Evolutionary conservation across 2,329 filamentous ascomycete genomes (phyloP).

Genomic region (Pleomassaria siparia): DNA sequence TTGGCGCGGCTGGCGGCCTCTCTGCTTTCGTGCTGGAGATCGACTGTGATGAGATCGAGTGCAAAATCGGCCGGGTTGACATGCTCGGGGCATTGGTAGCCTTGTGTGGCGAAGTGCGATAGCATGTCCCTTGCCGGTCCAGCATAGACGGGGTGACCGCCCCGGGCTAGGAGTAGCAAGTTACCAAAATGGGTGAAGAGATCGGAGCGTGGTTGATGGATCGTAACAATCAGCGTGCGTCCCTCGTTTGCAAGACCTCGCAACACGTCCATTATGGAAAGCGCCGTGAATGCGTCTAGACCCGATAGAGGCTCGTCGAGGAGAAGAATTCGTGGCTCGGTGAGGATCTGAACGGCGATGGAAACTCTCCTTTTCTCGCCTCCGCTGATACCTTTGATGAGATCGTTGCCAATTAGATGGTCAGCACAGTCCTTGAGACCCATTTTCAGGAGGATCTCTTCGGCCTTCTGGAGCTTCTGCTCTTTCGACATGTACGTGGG

Average conservation of each 20-base stretch:
- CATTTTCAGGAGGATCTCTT: constrained; percentile 73
- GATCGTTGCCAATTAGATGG: constrained; percentile 70
- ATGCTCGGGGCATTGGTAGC: constrained; percentile 66
- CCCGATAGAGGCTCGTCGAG: constrained; percentile 78
- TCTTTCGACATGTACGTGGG: constrained; percentile 69
- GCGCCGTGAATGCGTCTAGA: constrained; percentile 75
- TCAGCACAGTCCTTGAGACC: constrained; percentile 78
- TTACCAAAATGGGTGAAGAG: constrained; percentile 72
- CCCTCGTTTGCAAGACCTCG: constrained; percentile 71
- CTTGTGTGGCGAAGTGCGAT: constrained; percentile 61
- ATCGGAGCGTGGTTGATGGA: constrained; percentile 75
- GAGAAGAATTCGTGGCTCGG: constrained; percentile 70
- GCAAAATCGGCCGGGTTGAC: constrained; percentile 80
- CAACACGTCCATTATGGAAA: constrained; percentile 74
- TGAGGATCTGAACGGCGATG: constrained; percentile 76
- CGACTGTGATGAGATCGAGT: constrained; percentile 74
- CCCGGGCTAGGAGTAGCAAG: constrained; percentile 69
- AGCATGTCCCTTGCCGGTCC: constrained; percentile 67
- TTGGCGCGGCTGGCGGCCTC: constrained; percentile 65
- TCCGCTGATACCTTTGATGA: constrained; percentile 76
- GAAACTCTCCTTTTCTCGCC: constrained; percentile 78
- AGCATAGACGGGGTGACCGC: constrained; percentile 68
- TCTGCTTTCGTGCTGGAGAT: constrained; percentile 65
- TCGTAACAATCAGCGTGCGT: constrained; percentile 73
- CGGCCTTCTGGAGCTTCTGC: constrained; percentile 68